Evolutionary conservation across 2,329 filamentous ascomycete species (phyloP).

Genomic region (Verticillium isaacii): DNA sequence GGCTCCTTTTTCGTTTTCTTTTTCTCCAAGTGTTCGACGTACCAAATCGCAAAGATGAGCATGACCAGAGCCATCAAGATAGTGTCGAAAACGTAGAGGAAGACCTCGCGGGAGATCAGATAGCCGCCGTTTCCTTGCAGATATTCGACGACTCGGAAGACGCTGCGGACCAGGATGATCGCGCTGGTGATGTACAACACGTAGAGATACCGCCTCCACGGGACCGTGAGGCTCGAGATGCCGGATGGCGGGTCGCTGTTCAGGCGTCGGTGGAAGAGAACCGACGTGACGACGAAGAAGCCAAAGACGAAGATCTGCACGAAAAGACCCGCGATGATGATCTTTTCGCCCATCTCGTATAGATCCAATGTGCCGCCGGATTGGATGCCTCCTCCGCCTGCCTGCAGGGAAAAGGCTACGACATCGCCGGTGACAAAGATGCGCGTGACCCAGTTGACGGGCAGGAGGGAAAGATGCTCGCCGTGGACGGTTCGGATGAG

Average conservation of each 20-base stretch:
- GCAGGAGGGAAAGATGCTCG: constrained; percentile 14
- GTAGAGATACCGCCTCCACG: constrained; percentile 28
- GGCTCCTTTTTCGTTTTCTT: not conserved
- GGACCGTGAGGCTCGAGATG: constrained; percentile 16
- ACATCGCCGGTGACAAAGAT: constrained; percentile 43
- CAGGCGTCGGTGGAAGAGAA: constrained; percentile 41
- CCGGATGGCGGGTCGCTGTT: constrained; percentile 9
- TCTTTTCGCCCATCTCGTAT: constrained; percentile 35
- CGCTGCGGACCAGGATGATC: constrained; percentile 48
- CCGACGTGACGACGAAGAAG: constrained; percentile 45
- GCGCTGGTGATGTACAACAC: constrained; percentile 46
- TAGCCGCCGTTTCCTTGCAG: constrained; percentile 41
- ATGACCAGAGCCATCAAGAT: constrained; percentile 47
- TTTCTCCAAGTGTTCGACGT: constrained; percentile 1
- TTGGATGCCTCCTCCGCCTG: constrained; percentile 26
- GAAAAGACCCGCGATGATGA: constrained; percentile 52
- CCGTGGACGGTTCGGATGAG: constrained; percentile 21
- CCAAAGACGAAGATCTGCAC: constrained; percentile 54
- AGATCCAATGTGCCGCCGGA: constrained; percentile 7
- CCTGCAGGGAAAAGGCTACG: constrained; percentile 37
- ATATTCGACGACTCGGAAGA: constrained; percentile 55
- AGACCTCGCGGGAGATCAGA: constrained; percentile 51
- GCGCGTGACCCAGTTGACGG: constrained; percentile 32
- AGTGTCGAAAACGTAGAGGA: constrained; percentile 55
- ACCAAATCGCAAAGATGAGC: constrained; percentile 14